Evolutionary conservation across 2,329 filamentous ascomycete species (phyloP), one percentile per base, ranked within the genome.

Genomic region (Knufia petricola): DNA sequence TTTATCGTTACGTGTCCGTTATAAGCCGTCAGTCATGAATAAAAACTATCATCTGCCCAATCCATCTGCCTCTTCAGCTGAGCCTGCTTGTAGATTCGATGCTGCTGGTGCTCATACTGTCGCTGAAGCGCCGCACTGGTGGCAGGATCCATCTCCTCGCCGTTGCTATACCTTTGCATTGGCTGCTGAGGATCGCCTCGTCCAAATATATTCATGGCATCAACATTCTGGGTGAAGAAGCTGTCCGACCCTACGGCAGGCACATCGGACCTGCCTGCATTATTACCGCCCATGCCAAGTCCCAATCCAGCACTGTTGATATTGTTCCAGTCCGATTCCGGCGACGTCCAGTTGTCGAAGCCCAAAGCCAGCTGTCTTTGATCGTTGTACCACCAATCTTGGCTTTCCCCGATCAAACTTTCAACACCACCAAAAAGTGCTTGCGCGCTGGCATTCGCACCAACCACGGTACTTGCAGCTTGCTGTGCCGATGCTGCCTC

Each of bases 371-470:
- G 64, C 43, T 76, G 74, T 15, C 69, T 73, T 57, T 84, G 79
- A 58, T 85, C 81, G 30, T 73, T 68, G 47, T 80, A 70, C 70
- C 78, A 81, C 77, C 76, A 81, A 56, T 83, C 76, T 52, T 82
- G 78, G 41, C 75, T 77, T 43, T 83, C 79, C 39, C 77, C 72
- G 2, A 83, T 71, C 3, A 84, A 63, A 38, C 76, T 75, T 30
- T 82, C 77, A 1, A 81, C 69, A 7, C 74, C 75, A 20, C 78
- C 77, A 52, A 82, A 81, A 45, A 79, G 67, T 9, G 73, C 71
- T 8, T 69, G 70, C 0, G 71, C 67, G 20, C 65, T 66, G 6
- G 66, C 59, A 8, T 74, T 73, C 15, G 63, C 64, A 2, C 54
- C 50, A 15, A 50, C 46, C 19, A 44, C 39, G 24, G 39, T 53